Base-by-base conservation (phyloP, 345 rosid species). In the Rhizophora mangle region DNA sequence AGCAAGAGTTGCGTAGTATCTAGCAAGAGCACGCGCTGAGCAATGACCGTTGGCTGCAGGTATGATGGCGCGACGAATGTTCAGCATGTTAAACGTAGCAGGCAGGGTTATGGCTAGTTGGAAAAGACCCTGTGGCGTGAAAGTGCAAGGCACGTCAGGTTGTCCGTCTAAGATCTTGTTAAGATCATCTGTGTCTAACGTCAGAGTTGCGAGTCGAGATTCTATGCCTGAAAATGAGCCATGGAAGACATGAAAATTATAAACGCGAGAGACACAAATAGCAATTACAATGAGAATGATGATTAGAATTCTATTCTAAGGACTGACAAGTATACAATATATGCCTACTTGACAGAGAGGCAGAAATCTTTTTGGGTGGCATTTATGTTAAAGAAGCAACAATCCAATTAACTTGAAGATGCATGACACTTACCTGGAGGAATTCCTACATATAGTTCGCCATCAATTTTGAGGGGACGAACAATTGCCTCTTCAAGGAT, bases 11-110 rank as follows among this genome's bases (percentile, higher is more conserved):
- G 99, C 99, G 81, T 95, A 92, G 82, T 92, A 95, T 46, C 97
- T 89, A 24, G 97, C 96, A 81, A 95, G 93, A 37, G 98, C 98
- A 73, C 97, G 91, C 37, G 97, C 97, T 15, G 97, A 94, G 85
- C 86, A 87, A 80, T 94, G 98, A 58, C 89, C 90, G 57, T 94
- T 91, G 26, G 95, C 97, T 6, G 95, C 88, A 61, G 98, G 98
- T 72, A 94, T 82, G 74, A 87, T 89, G 51, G 98, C 89, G 57
- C 97, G 95, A 1, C 97, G 97, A 56, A 80, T 73, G 55, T 82
- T 82, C 69, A 94, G 81, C 86, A 79, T 87, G 80, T 94, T 94
- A 79, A 88, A 91, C 34, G 91, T 43, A 67, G 85, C 82, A 57
- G 96, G 97, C 56, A 87, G 30, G 53, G 70, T 55, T 32, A 81